Evolutionary conservation across 768 basidiomycete species (phyloP).

Genomic region (Ramaria sp.): DNA sequence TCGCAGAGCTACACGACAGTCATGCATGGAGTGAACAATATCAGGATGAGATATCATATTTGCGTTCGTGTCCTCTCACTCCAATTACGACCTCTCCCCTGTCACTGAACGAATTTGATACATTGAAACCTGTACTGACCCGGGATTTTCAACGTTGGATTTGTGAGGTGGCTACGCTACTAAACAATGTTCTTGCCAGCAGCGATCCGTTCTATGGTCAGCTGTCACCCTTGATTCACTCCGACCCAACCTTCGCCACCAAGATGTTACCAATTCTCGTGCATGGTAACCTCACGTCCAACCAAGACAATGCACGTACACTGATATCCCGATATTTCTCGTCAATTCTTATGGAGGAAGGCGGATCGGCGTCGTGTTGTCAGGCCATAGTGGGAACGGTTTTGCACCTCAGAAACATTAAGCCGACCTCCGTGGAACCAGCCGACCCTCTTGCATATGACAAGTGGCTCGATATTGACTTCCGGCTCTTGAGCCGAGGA

Average conservation of each 20-base stretch:
- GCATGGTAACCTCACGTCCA: conserved; percentile 44
- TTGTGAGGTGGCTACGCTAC: conserved; percentile 38
- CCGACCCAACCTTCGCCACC: conserved; percentile 49
- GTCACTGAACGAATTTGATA: background rate
- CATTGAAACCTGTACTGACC: conserved; percentile 13
- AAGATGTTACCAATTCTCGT: conserved; percentile 67
- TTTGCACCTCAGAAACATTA: conserved; percentile 70
- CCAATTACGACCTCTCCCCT: background rate
- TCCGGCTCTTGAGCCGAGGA: conserved; percentile 53
- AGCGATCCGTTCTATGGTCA: conserved; percentile 59
- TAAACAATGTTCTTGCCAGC: conserved; percentile 48
- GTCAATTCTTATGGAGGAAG: conserved; percentile 32
- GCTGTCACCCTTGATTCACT: conserved; percentile 45
- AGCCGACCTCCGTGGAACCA: conserved; percentile 27
- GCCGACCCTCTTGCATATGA: conserved; percentile 38
- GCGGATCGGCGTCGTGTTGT: conserved; percentile 32
- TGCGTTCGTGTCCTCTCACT: conserved; percentile 26
- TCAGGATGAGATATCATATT: conserved; percentile 35
- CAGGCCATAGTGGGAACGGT: conserved; percentile 61
- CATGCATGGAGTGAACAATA: conserved; percentile 30
- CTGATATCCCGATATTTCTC: conserved; percentile 46
- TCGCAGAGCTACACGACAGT: conserved; percentile 20
- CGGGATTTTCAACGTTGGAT: conserved; percentile 56
- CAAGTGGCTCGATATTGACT: conserved; percentile 77
- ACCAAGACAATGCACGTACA: conserved; percentile 16